Conservation (phyloP, 352 stramenopile genomes). For the Globisporangium paroecandrum region DNA sequence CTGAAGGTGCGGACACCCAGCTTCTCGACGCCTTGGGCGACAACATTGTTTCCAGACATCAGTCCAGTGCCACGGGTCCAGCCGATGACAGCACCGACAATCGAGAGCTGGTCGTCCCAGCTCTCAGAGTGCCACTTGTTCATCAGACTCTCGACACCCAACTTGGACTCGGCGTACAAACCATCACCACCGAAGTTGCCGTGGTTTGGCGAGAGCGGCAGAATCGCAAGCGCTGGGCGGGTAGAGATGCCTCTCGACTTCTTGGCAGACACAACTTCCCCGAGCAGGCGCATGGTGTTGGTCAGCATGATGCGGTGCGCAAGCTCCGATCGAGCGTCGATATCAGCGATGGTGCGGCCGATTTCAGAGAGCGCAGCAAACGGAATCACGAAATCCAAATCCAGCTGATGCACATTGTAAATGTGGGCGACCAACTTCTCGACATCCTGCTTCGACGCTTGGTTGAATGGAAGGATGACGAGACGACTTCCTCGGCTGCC, state of each 20-base stretch:
- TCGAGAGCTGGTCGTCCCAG: slow-evolving; percentile 83
- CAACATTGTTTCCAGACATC: slow-evolving; percentile 88
- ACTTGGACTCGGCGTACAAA: slow-evolving; percentile 87
- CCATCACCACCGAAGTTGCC: slow-evolving; percentile 84
- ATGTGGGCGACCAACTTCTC: slow-evolving; percentile 69
- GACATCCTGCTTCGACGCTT: slow-evolving; percentile 79
- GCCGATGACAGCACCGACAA: slow-evolving; percentile 83
- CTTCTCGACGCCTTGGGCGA: slow-evolving; percentile 70
- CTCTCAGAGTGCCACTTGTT: slow-evolving; percentile 85
- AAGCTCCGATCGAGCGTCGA: slow-evolving; percentile 75
- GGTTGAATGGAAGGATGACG: slow-evolving; percentile 83
- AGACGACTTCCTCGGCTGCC: slow-evolving; percentile 76
- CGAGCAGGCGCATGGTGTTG: slow-evolving; percentile 80
- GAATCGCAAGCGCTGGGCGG: slow-evolving; percentile 68
- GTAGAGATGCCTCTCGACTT: slow-evolving; percentile 63
- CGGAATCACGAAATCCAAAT: slow-evolving; percentile 86
- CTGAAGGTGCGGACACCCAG: slow-evolving; percentile 84
- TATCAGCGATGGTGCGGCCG: slow-evolving; percentile 72
- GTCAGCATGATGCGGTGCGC: slow-evolving; percentile 88
- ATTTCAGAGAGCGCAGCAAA: slow-evolving; percentile 83
- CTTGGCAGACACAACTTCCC: slow-evolving; percentile 75
- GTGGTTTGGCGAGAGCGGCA: slow-evolving; percentile 86
- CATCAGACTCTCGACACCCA: slow-evolving; percentile 83
- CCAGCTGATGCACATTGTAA: slow-evolving; percentile 77
- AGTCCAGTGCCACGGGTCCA: slow-evolving; percentile 86